phyloP scores from a whole-genome alignment of 2,329 filamentous ascomycete species.

The Neurospora crassa region DNA sequence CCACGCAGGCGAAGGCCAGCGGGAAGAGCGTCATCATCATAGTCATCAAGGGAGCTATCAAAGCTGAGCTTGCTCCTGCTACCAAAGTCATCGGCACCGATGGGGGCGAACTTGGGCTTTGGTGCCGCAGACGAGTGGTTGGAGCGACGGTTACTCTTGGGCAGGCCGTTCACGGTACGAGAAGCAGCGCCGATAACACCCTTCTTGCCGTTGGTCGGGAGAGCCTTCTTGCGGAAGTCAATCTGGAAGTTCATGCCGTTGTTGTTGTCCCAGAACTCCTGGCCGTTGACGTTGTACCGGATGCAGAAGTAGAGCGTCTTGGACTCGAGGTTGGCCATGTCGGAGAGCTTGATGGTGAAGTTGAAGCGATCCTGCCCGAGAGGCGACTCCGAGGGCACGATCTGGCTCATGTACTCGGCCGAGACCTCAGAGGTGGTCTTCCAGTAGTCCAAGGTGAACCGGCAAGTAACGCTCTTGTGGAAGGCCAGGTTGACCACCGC shows the following conservation, averaged over 20 bases:
- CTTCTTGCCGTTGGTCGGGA: slow-evolving; percentile 50
- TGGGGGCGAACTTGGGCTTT: slow-evolving; percentile 45
- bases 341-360: slow-evolving; percentile 87
- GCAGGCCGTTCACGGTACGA: slow-evolving; percentile 45
- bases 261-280: slow-evolving; percentile 97
- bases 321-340: slow-evolving; percentile 80
- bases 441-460: slow-evolving; percentile 97
- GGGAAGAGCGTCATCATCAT: slow-evolving; percentile 50
- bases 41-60: slow-evolving; percentile 49
- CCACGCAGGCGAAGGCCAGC: slow-evolving; percentile 60
- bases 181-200: slow-evolving; percentile 39
- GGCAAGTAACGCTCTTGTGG: slow-evolving; percentile 78
- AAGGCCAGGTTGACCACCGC: slow-evolving; percentile 84
- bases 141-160: slow-evolving; percentile 54
- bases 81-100: slow-evolving; percentile 62
- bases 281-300: slow-evolving; percentile 73
- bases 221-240: slow-evolving; percentile 76
- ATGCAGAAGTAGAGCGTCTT: slow-evolving; percentile 93
- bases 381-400: slow-evolving; percentile 52
- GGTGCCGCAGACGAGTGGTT: slow-evolving; percentile 29
- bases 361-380: slow-evolving; percentile 78
- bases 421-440: slow-evolving; percentile 92
- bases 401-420: slow-evolving; percentile 78
- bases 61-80: slow-evolving; percentile 49
- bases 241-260: slow-evolving; percentile 79